phyloP scores from a whole-genome alignment of 176 grass and related monocot genomes.

The Dendrocalamus sinicus region DNA sequence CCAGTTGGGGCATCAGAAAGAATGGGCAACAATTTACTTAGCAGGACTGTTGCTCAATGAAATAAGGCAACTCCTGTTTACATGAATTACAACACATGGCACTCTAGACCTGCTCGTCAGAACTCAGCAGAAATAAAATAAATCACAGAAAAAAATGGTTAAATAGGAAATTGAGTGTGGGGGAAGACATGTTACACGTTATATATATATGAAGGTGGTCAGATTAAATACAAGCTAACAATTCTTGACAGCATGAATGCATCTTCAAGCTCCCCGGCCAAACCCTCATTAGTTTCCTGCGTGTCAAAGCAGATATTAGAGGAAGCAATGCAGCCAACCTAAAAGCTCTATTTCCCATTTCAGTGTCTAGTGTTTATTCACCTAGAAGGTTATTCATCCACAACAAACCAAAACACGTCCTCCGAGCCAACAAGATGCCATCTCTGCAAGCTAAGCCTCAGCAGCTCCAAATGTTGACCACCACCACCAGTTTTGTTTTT shows the following conservation, averaged over 20 bases:
- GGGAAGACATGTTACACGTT: neutral
- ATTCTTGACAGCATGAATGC: conserved; percentile 72
- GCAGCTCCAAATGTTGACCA: no score
- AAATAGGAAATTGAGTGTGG: conserved; percentile 14
- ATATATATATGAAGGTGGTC: conserved; percentile 35
- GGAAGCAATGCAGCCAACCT: neutral
- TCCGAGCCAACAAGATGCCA: neutral
- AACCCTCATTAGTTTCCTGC: conserved; percentile 65
- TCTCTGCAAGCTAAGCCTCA: no score
- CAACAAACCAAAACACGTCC: neutral
- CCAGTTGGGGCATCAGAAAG: conserved; percentile 2
- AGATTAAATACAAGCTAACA: conserved; percentile 70
- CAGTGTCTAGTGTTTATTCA: neutral
- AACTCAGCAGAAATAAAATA: neutral
- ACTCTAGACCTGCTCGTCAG: conserved; percentile 28
- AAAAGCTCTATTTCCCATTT: neutral
- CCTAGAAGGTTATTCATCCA: neutral
- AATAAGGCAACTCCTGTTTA: conserved; percentile 59
- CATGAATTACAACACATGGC: conserved; percentile 53
- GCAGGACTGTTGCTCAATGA: conserved; percentile 49
- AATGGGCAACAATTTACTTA: conserved; percentile 29
- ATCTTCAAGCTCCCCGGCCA: conserved; percentile 67
- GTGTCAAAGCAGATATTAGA: neutral
- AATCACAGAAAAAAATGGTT: conserved; percentile 31
- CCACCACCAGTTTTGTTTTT: no score